Percentiles rank a stretch among this genome's conserved stretches.
Conservation (phyloP, 257 asterid species). For the Solanum tacnaense region DNA sequence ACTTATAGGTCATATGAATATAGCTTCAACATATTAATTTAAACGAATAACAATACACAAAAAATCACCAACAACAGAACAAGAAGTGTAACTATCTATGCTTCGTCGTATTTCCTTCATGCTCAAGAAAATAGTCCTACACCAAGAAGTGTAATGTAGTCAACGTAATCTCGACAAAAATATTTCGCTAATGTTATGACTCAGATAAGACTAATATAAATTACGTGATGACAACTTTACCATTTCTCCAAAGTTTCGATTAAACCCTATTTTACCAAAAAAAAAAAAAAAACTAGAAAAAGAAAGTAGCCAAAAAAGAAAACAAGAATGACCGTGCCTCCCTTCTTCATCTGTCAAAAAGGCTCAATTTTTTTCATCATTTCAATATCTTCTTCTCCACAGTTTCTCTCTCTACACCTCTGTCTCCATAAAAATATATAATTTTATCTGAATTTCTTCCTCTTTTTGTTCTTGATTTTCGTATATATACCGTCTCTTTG, state of each 20-base stretch:
- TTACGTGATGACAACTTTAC: background rate
- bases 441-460: background rate
- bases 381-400: background rate
- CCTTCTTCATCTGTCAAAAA: background rate
- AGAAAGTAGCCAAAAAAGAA: background rate
- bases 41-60: background rate
- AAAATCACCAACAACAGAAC: background rate
- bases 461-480: background rate
- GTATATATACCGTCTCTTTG: background rate
- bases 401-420: background rate
- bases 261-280: background rate
- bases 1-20: background rate
- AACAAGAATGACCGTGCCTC: background rate
- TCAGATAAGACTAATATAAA: background rate
- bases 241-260: too few relatives aligned
- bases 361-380: background rate
- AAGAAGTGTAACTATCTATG: background rate
- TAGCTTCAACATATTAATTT: background rate
- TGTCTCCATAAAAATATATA: background rate
- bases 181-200: background rate
- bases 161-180: background rate
- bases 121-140: background rate
- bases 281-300: background rate
- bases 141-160: background rate
- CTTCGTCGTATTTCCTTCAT: background rate